Percentiles rank a stretch among this genome's conserved stretches.
Evolutionary conservation across 75 land plant species (phyloP).

Genomic region (Pinus albicaulis): DNA sequence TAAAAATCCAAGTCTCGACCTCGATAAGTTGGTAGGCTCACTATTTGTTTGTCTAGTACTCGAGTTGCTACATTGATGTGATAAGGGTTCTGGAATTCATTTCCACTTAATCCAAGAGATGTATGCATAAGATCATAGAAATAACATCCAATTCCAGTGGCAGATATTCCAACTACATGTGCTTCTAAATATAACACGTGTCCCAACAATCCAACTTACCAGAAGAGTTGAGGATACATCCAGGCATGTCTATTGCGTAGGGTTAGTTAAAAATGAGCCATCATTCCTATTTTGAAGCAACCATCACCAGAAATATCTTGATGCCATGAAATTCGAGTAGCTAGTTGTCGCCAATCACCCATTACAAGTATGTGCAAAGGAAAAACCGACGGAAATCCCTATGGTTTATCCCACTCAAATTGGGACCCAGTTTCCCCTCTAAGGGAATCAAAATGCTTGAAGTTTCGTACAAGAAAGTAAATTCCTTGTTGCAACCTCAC

Average conservation of each 20-base stretch:
- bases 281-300: constrained; percentile 94
- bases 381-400: too few species aligned
- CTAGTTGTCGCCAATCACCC: too few species aligned
- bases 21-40: constrained; percentile 91
- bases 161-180: constrained; percentile 94
- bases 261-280: constrained; percentile 74
- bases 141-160: constrained; percentile 98
- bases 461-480: constrained; percentile 85
- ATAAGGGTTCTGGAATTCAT: constrained; percentile 84
- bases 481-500: constrained; percentile 62
- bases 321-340: too few species aligned
- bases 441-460: constrained; percentile 59
- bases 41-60: constrained; percentile 78
- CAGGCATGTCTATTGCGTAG: constrained; percentile 61
- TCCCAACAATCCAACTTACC: constrained; percentile 96
- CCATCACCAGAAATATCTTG: constrained; percentile 96
- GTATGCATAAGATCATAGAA: constrained; percentile 98
- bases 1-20: constrained; percentile 70
- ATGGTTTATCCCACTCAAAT: constrained; percentile 85
- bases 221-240: constrained; percentile 98
- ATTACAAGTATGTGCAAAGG: too few species aligned
- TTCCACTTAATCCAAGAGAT: constrained; percentile 68
- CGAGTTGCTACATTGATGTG: constrained; percentile 94
- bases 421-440: constrained; percentile 39
- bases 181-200: constrained; percentile 97